These are phyloP conservation scores for Melampsora americana DNA, from an alignment of 1,284 basidiomycete species.

Conservation along the genomic window DNA sequence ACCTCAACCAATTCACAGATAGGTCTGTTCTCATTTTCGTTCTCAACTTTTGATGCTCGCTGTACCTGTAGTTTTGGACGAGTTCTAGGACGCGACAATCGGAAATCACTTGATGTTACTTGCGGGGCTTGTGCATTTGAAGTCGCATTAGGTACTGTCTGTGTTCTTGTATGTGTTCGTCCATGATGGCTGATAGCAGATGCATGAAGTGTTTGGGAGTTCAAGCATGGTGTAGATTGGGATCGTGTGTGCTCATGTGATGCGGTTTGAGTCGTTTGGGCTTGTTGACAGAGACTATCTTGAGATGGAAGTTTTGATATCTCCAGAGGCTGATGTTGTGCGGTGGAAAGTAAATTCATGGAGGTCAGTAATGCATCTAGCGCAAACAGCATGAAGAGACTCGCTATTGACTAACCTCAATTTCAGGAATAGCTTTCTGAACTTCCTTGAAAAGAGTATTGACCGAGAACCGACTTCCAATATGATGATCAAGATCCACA, in stretches of 20 bases:
- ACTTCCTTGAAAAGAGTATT: constrained; percentile 41
- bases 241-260: neutral
- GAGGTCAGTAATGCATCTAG: neutral
- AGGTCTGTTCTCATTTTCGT: no score
- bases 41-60: neutral
- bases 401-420: constrained; percentile 22
- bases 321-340: neutral
- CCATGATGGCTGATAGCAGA: no score
- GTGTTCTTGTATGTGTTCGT: neutral
- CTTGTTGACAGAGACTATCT: neutral
- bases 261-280: neutral
- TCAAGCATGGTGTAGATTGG: neutral
- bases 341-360: no score
- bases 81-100: constrained; percentile 2
- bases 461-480: constrained; percentile 41
- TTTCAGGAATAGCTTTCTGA: constrained; percentile 36
- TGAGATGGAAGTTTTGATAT: neutral
- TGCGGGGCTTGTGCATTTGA: constrained; percentile 6
- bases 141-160: neutral
- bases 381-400: neutral
- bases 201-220: no score
- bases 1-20: constrained; percentile 15
- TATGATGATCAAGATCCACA: constrained; percentile 44
- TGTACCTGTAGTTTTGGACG: neutral
- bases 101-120: constrained; percentile 13